Base-by-base conservation (phyloP, 371 early-diverging fungal genomes). In the Mucor sp. region DNA sequence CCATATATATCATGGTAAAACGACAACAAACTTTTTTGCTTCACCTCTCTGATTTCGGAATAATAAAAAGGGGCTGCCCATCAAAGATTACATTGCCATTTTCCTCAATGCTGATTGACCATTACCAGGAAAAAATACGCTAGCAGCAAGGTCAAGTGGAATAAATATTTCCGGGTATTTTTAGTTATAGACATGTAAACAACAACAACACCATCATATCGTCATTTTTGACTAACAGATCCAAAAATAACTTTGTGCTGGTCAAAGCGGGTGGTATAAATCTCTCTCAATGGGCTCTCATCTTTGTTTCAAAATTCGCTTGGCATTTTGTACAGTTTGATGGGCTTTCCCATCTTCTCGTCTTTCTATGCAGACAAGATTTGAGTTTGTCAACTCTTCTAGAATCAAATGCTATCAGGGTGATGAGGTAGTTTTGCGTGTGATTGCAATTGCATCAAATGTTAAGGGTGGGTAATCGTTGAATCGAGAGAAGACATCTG, bases 171-270 rank as follows among this genome's bases (percentile, higher is more conserved):
- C 27, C 53, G 53, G 53, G 53, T 53, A 27, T 53, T 53, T 53
- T 19, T 27, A 53, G 53, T 25, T 3, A 12, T 47, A 19, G 11
- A 35, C 17, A 44, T 19, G 44, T 19, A 44, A 43, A n/a, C n/a
- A 33, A 44, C 44, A 44, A 21, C 47, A 47, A 47, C 19, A 47
- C 11, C 21, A 47, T 47, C 19, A 47, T 47, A 47, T 21, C 47
- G 47, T 47, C 47, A 47, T 47, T 47, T 47, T 47, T 21, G 11
- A 47, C n/a, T 47, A 21, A 47, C 23, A 47, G 7, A 47, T 27
- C 53, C 53, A 53, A 53, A 53, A 53, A 53, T 53, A 53, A 6
- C 53, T 53, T 53, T 53, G 4, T 25, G 53, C 27, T 53, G 53
- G 53, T 27, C 53, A 25, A 27, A 53, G 53, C 53, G 53, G 53